Evolutionary conservation across 2,329 filamentous ascomycete genomes (phyloP).

Genomic region (Colletotrichum cereale): DNA sequence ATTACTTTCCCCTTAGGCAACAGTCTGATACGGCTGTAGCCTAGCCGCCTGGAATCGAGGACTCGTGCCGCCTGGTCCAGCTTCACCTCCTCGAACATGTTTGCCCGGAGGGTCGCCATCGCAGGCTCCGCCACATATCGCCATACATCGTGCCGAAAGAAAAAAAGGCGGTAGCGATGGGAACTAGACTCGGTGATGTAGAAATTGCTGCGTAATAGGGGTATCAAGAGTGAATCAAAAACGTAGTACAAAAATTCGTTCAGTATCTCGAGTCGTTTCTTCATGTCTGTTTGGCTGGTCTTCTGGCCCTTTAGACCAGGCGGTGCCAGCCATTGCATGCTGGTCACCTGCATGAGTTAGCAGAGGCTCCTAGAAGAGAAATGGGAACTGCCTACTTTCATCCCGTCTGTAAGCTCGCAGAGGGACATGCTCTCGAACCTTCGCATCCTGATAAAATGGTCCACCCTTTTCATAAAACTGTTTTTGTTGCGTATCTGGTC

Average conservation of each 20-base stretch:
- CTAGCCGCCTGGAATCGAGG: constrained; percentile 73
- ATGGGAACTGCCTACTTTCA: constrained; percentile 72
- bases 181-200: constrained; percentile 92
- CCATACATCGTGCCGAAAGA: constrained; percentile 96
- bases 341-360: constrained; percentile 65
- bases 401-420: constrained; percentile 79
- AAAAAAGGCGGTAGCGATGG: constrained; percentile 87
- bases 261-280: constrained; percentile 83
- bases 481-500: constrained; percentile 70
- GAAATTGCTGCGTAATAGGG: constrained; percentile 87
- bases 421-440: constrained; percentile 86
- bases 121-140: constrained; percentile 79
- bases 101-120: constrained; percentile 73
- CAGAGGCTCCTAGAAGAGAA: not conserved
- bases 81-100: constrained; percentile 84
- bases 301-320: constrained; percentile 63
- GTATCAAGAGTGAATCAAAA: constrained; percentile 92
- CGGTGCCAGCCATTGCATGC: constrained; percentile 79
- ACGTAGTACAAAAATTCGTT: constrained; percentile 91
- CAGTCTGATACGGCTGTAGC: constrained; percentile 83
- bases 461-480: constrained; percentile 74
- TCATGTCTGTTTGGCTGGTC: constrained; percentile 76
- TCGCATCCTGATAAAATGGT: constrained; percentile 81
- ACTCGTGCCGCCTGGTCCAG: constrained; percentile 66
- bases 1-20: constrained; percentile 84